A percentile compares a stretch with the other conserved stretches of the same genome.
These are phyloP conservation scores for Apiospora rasikravindrae DNA, from an alignment of 2,329 filamentous ascomycete species.

Conservation along the genomic window DNA sequence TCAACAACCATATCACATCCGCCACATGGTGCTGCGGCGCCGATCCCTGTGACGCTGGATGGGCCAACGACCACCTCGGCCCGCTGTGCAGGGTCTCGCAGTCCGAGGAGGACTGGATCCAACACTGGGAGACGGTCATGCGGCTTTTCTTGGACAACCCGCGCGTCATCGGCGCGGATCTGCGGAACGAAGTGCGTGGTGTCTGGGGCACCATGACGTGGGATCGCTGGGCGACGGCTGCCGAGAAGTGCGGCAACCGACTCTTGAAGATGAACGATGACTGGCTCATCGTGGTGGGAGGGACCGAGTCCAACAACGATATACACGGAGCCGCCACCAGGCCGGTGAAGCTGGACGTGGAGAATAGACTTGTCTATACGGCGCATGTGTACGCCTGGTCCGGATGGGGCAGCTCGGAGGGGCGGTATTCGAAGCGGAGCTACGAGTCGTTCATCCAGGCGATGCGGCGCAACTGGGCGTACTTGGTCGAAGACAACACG, in stretches of 20 bases:
- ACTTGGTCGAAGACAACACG: constrained; percentile 59
- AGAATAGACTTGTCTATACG: constrained; percentile 67
- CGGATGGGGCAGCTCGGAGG: constrained; percentile 67
- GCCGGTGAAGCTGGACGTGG: constrained; percentile 62
- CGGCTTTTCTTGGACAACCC: constrained; percentile 60
- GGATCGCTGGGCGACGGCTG: constrained; percentile 66
- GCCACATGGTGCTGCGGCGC: constrained; percentile 73
- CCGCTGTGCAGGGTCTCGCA: constrained; percentile 65
- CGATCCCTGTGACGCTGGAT: constrained; percentile 70
- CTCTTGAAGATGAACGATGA: constrained; percentile 63
- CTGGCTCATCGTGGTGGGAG: constrained; percentile 73
- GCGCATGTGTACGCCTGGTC: constrained; percentile 74
- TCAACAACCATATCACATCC: constrained; percentile 74
- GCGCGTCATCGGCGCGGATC: constrained; percentile 68
- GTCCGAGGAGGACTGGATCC: constrained; percentile 69
- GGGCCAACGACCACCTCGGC: constrained; percentile 69
- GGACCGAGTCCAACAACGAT: constrained; percentile 71
- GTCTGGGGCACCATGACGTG: constrained; percentile 73
- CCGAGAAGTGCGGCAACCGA: constrained; percentile 66
- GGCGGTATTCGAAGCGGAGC: constrained; percentile 63
- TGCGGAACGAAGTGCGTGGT: constrained; percentile 72
- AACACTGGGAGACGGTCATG: constrained; percentile 71
- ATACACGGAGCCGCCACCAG: constrained; percentile 59
- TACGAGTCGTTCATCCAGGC: constrained; percentile 67
- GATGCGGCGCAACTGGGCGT: constrained; percentile 71